Percentiles rank a stretch among this genome's conserved stretches.
These are phyloP conservation scores for Fusarium sp. DNA, from an alignment of 2,329 filamentous ascomycete species.

Conservation along the genomic window DNA sequence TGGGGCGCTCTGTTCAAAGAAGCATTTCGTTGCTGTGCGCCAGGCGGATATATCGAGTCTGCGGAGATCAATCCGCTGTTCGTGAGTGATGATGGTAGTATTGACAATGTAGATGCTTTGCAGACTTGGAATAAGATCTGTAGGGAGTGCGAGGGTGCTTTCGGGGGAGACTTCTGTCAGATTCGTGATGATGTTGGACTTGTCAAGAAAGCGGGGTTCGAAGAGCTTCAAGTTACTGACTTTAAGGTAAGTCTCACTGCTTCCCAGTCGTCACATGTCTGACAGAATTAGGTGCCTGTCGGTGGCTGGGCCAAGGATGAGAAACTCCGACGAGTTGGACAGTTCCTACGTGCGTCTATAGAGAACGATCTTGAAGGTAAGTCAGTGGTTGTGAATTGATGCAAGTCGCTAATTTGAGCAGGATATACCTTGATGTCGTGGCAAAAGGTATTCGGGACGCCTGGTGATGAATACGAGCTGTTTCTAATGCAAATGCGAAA, in stretches of 20 bases:
- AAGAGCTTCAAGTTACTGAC: not conserved
- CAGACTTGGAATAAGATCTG: conserved; percentile 6
- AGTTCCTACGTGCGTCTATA: not conserved
- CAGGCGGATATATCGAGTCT: not conserved
- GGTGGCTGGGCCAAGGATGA: conserved; percentile 13
- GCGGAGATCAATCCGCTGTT: conserved; percentile 1
- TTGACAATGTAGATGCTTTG: not conserved
- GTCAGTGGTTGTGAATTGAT: rapidly evolving
- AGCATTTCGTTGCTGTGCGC: not conserved
- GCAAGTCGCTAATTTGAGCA: not conserved
- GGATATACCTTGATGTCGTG: not conserved
- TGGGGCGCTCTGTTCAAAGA: conserved; percentile 1
- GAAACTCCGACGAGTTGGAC: conserved; percentile 1
- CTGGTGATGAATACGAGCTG: not conserved
- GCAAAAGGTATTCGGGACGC: not conserved
- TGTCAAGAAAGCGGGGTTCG: not conserved
- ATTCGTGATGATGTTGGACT: not conserved
- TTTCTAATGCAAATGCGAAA: conserved; percentile 4
- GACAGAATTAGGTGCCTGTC: not conserved
- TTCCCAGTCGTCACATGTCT: too few relatives aligned
- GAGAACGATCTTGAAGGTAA: conserved; percentile 16
- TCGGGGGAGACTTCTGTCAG: not conserved
- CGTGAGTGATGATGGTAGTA: not conserved
- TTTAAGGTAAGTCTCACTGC: conserved; percentile 5
- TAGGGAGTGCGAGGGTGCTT: not conserved